Evolutionary conservation across 768 basidiomycete species (phyloP).

Genomic region (Lactifluus echinatus): DNA sequence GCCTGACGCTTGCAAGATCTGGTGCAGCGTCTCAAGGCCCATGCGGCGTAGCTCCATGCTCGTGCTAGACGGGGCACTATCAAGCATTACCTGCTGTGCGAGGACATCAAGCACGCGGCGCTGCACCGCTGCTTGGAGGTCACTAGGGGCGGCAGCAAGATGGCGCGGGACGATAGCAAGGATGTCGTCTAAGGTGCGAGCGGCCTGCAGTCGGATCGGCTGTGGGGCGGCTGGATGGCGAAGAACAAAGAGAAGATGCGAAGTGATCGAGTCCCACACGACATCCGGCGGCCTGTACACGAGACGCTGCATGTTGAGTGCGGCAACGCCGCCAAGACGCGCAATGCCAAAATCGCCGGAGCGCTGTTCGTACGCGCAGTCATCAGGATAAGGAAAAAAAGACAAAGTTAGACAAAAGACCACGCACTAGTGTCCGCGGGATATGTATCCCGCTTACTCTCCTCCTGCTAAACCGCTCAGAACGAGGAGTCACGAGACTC

Average conservation of each 20-base stretch:
- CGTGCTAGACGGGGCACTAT: constrained; percentile 24
- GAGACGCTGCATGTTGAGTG: constrained; percentile 80
- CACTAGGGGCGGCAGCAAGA: constrained; percentile 42
- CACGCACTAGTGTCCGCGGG: constrained; percentile 63
- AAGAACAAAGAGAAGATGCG: constrained; percentile 72
- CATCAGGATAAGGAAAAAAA: background rate
- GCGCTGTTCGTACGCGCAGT: constrained; percentile 37
- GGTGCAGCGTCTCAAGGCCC: constrained; percentile 83
- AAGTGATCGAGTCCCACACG: constrained; percentile 77
- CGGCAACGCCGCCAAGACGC: constrained; percentile 70
- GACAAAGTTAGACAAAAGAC: background rate
- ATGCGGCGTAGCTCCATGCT: constrained; percentile 75
- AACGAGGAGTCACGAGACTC: constrained; percentile 34
- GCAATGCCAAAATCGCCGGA: constrained; percentile 90
- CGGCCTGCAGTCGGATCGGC: constrained; percentile 79
- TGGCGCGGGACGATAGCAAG: constrained; percentile 71
- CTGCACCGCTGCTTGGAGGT: constrained; percentile 65
- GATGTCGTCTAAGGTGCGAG: constrained; percentile 78
- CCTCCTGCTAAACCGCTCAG: constrained; percentile 49
- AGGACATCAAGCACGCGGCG: constrained; percentile 80
- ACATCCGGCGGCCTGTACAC: constrained; percentile 75
- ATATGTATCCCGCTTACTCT: constrained; percentile 81
- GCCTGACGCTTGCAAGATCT: constrained; percentile 84
- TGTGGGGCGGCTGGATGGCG: constrained; percentile 63
- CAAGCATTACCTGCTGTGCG: constrained; percentile 61